Evolutionary conservation across 2,329 filamentous ascomycete genomes (phyloP), one percentile per base, ranked within the genome.

Genomic region (Cladosporium sp.): DNA sequence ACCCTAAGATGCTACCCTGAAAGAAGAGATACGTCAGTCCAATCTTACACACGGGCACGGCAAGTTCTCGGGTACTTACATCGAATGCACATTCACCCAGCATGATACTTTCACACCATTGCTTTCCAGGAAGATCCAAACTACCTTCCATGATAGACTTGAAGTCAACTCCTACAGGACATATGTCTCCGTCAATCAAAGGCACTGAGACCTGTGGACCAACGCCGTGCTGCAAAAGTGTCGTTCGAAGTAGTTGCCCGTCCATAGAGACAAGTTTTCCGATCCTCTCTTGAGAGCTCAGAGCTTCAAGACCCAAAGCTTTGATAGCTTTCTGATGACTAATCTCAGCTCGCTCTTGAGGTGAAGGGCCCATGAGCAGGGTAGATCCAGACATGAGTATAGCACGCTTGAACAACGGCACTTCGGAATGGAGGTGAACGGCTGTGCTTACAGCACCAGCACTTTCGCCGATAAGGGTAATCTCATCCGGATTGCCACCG

Each of bases 71-170:
- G 20, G 15, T 45, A 34, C 55, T 10, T 51, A 57, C 55, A 68
- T 81, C 78, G 45, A 77, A 71, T 58, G 75, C 70, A 20, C 75
- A 76, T 58, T 80, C 75, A 15, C 79, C 79, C 37, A 81, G 73
- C 59, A 80, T 70, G 10, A 81, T 57, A n/a, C 71, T 69, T 35
- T 74, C 65, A 57, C 75, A 79, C 78, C 78, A 81, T 9, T 70
- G 66, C 36, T 71, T 73, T 0, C 74, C 78, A 4, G 73, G 71
- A 32, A 77, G 68, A 34, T 73, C 55, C 15, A 73, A 69, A 17
- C 63, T 66, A 0, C 55, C 61, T 9, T 56, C 42, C 2, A 69
- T 67, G 9, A 66, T 59, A n/a, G 40, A 5, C 65, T 60, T 22
- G 58, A 64, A 32, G 7, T 58, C 49, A 19, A 57, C 25, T 22